Evolutionary conservation across 2,329 filamentous ascomycete genomes (phyloP).

Genomic region (Dactylellina leptospora): DNA sequence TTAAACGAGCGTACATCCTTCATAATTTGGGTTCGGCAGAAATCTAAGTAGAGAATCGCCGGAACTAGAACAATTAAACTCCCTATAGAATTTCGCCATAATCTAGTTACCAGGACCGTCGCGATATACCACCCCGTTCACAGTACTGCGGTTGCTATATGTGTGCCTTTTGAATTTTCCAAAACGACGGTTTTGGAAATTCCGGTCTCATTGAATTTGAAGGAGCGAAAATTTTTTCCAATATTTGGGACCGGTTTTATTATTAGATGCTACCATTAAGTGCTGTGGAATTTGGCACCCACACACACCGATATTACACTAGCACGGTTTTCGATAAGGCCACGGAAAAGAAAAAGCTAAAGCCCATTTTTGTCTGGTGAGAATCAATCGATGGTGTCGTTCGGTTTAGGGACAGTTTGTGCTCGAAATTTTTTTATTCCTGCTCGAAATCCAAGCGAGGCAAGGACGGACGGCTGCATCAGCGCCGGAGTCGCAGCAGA

Average conservation of each 20-base stretch:
- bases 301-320: slow-evolving; percentile 2
- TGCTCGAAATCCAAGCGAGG: slow-evolving; percentile 3
- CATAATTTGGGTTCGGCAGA: slow-evolving; percentile 19
- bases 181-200: slow-evolving; percentile 5
- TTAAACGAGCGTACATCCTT: slow-evolving; percentile 12
- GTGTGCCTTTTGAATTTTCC: not conserved
- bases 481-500: slow-evolving; percentile 3
- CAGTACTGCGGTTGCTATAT: too few species aligned
- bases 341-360: slow-evolving; percentile 9
- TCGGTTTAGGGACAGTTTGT: slow-evolving; percentile 15
- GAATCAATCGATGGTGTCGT: slow-evolving; percentile 37
- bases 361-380: slow-evolving; percentile 21
- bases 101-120: slow-evolving; percentile 15
- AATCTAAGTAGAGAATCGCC: slow-evolving; percentile 18
- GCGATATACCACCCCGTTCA: slow-evolving; percentile 3
- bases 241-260: slow-evolving; percentile 26
- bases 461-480: not conserved
- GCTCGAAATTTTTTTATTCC: slow-evolving; percentile 11
- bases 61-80: slow-evolving; percentile 28
- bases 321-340: slow-evolving; percentile 46
- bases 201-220: slow-evolving; percentile 17
- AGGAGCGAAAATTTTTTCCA: slow-evolving; percentile 20
- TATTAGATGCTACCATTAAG: slow-evolving; percentile 39
- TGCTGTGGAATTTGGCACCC: slow-evolving; percentile 46
- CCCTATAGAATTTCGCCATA: slow-evolving; percentile 8